Evolutionary conservation across 805 yeast species (phyloP).

Genomic region (Myxozyma nipponensis): DNA sequence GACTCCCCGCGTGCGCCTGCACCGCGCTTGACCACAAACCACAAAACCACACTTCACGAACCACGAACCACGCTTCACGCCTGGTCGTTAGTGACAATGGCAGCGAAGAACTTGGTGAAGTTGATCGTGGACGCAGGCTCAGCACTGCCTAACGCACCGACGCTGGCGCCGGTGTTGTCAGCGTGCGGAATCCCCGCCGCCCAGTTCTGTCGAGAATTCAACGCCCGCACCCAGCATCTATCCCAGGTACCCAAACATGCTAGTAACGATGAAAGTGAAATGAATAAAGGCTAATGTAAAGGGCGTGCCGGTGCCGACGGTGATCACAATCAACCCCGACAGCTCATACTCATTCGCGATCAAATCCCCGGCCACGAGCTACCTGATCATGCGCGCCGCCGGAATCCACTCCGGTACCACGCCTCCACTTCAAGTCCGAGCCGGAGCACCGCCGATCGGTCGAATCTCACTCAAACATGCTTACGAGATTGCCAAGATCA

Average conservation of each 20-base stretch:
- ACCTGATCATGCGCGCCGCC: conserved; percentile 77
- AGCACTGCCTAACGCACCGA: conserved; percentile 93
- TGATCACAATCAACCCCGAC: conserved; percentile 77
- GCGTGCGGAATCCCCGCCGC: conserved; percentile 98
- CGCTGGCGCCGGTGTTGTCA: conserved; percentile 98
- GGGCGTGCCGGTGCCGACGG: conserved; percentile 86
- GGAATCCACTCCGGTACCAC: conserved; percentile 51
- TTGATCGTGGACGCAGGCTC: conserved; percentile 94
- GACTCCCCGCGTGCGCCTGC: neutral
- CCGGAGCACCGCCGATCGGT: conserved; percentile 46
- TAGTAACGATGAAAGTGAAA: neutral
- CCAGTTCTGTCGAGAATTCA: conserved; percentile 96
- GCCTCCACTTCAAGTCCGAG: conserved; percentile 13
- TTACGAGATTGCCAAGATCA: conserved; percentile 91
- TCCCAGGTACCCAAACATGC: conserved; percentile 43
- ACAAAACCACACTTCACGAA: neutral
- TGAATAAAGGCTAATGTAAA: neutral
- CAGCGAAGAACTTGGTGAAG: conserved; percentile 51
- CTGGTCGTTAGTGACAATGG: too few relatives aligned
- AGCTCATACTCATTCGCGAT: conserved; percentile 80
- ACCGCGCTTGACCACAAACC: neutral
- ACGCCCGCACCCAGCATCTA: conserved; percentile 88
- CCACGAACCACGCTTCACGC: neutral
- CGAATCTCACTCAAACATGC: conserved; percentile 75
- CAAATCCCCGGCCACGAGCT: conserved; percentile 89